phyloP scores from a whole-genome alignment of 2,329 filamentous ascomycete genomes.

The Teratosphaeria pseudoeucalypti region DNA sequence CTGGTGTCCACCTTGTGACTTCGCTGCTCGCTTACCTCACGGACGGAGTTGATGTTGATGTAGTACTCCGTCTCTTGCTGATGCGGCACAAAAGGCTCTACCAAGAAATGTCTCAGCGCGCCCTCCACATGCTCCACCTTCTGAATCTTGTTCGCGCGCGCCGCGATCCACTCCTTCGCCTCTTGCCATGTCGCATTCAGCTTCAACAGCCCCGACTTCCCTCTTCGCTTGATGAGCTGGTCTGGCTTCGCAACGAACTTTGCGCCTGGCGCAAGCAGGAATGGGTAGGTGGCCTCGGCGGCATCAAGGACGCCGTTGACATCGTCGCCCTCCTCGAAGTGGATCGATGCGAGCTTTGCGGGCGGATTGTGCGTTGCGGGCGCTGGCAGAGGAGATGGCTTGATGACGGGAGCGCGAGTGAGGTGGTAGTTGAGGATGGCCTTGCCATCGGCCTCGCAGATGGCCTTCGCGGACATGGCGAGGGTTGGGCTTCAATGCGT shows the following conservation, averaged over 20 bases:
- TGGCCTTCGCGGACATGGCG: constrained; percentile 86
- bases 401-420: constrained; percentile 92
- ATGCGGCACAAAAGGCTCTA: constrained; percentile 97
- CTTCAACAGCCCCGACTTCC: constrained; percentile 92
- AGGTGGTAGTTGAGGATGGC: constrained; percentile 99
- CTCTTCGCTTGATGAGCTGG: constrained; percentile 98
- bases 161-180: constrained; percentile 85
- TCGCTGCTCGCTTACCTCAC: constrained; percentile 67
- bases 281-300: constrained; percentile 93
- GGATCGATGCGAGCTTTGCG: constrained; percentile 77
- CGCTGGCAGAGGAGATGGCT: constrained; percentile 83
- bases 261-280: constrained; percentile 71
- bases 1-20: neutral
- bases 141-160: constrained; percentile 81
- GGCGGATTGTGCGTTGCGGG: constrained; percentile 85
- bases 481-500: neutral
- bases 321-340: constrained; percentile 83
- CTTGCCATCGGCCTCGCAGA: constrained; percentile 99
- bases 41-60: constrained; percentile 99
- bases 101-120: constrained; percentile 85
- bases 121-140: constrained; percentile 88
- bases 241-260: constrained; percentile 99
- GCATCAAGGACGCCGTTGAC: constrained; percentile 80
- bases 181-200: constrained; percentile 97
- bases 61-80: constrained; percentile 96